phyloP scores from a whole-genome alignment of 2,329 filamentous ascomycete genomes.

The Cordyceps farinosa region DNA sequence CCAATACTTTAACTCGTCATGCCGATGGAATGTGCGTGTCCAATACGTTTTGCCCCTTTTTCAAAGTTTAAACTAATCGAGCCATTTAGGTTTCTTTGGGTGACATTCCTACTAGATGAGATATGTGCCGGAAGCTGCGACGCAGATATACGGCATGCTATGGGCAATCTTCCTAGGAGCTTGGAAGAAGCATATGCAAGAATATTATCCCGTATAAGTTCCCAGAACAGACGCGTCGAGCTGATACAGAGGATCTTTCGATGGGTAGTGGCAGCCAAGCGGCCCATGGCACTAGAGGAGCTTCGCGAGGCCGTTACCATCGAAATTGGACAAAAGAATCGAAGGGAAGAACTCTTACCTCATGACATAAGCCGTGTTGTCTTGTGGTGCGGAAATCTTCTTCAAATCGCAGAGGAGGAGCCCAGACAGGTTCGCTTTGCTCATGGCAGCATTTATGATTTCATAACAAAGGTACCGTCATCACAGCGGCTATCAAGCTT shows the following conservation, averaged over 20 bases:
- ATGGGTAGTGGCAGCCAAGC: slow-evolving; percentile 30
- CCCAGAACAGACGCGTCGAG: not conserved
- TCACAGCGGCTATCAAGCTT: not conserved
- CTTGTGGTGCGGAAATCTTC: slow-evolving; percentile 33
- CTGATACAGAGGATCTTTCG: not conserved
- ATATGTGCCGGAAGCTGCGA: slow-evolving; percentile 30
- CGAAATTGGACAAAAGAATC: slow-evolving; percentile 27
- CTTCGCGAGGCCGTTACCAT: slow-evolving; percentile 36
- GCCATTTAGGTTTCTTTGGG: slow-evolving; percentile 38
- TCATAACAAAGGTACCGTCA: not conserved
- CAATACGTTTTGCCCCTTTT: not conserved
- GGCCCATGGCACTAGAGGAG: slow-evolving; percentile 33
- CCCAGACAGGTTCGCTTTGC: slow-evolving; percentile 31
- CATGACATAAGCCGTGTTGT: slow-evolving; percentile 29
- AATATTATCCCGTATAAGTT: not conserved
- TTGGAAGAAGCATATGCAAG: not conserved
- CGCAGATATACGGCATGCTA: slow-evolving; percentile 22
- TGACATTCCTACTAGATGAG: slow-evolving; percentile 34
- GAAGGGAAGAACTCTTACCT: slow-evolving; percentile 1
- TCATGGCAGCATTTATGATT: slow-evolving; percentile 24
- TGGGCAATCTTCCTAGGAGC: not conserved
- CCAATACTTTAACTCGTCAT: not conserved
- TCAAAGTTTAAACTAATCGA: no score
- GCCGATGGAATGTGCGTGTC: not conserved
- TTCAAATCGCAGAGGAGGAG: slow-evolving; percentile 31